A percentile compares a stretch with the other conserved stretches of the same genome.
Conservation (phyloP, 176 grass and related monocot species). For the Cocos nucifera region DNA sequence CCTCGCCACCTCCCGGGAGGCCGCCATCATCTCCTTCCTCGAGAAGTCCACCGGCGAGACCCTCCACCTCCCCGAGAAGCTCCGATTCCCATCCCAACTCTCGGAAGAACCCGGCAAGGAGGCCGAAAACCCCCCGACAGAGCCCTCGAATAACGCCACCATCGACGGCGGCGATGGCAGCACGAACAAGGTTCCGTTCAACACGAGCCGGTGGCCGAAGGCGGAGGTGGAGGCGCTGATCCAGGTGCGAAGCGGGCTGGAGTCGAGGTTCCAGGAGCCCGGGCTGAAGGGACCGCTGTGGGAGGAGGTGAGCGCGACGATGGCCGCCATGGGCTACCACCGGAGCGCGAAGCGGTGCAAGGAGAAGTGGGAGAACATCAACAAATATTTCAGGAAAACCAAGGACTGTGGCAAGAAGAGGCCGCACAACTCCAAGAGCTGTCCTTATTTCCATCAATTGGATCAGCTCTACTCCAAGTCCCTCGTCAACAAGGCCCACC, state of each 20-base stretch:
- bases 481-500: too few relatives aligned
- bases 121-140: neutral
- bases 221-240: constrained; percentile 78
- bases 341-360: constrained; percentile 85
- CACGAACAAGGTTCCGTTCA: constrained; percentile 14
- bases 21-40: constrained; percentile 69
- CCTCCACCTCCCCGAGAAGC: constrained; percentile 32
- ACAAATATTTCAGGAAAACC: constrained; percentile 93
- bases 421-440: constrained; percentile 63
- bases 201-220: constrained; percentile 74
- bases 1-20: constrained; percentile 59
- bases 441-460: constrained; percentile 84
- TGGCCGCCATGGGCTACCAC: constrained; percentile 58
- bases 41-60: constrained; percentile 77
- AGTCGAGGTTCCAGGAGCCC: constrained; percentile 70
- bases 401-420: constrained; percentile 82
- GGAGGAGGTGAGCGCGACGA: constrained; percentile 86
- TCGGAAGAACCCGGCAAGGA: neutral
- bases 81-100: too few relatives aligned
- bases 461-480: constrained; percentile 71
- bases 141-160: too few relatives aligned
- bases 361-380: constrained; percentile 99
- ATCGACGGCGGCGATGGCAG: constrained; percentile 14
- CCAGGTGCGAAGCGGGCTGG: constrained; percentile 58
- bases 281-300: constrained; percentile 86